Percentiles rank a stretch among this genome's conserved stretches.
Conservation (phyloP, 2,329 filamentous ascomycete species). For the Talaromyces sp. region DNA sequence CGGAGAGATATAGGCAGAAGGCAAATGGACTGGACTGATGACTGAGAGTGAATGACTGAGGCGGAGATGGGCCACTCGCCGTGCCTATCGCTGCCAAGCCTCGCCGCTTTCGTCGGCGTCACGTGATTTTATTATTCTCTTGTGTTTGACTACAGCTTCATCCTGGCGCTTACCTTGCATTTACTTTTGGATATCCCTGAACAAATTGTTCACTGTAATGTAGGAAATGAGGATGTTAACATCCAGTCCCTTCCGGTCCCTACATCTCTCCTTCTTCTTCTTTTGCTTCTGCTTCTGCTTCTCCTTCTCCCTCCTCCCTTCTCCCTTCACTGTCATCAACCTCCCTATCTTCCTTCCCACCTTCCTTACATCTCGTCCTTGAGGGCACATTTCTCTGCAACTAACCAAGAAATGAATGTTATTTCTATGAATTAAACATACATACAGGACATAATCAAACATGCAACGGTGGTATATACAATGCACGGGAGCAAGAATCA, state of each 20-base stretch:
- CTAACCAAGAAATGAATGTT: neutral
- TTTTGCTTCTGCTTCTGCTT: no score
- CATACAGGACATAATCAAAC: neutral
- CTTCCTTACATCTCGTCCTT: neutral
- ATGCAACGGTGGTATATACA: neutral
- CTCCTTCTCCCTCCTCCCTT: neutral
- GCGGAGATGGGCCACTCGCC: neutral
- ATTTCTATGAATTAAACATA: neutral
- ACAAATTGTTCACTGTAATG: no score
- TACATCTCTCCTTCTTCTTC: no score
- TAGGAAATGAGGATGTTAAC: no score
- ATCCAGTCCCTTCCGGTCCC: no score
- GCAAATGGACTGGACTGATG: neutral
- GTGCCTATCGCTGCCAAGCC: neutral
- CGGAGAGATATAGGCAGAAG: conserved; percentile 10
- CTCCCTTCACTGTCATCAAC: neutral
- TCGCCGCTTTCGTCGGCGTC: conserved; percentile 13
- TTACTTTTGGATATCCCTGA: no score
- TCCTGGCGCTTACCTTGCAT: conserved; percentile 3
- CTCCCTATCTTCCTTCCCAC: neutral
- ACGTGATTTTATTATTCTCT: conserved; percentile 1
- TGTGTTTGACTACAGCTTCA: neutral
- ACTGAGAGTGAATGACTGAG: conserved; percentile 3
- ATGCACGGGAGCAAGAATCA: neutral
- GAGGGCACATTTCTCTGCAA: neutral